Percentiles rank a stretch among this genome's conserved stretches.
phyloP scores from a whole-genome alignment of 2,329 filamentous ascomycete genomes.

The Cladosporium sp. region DNA sequence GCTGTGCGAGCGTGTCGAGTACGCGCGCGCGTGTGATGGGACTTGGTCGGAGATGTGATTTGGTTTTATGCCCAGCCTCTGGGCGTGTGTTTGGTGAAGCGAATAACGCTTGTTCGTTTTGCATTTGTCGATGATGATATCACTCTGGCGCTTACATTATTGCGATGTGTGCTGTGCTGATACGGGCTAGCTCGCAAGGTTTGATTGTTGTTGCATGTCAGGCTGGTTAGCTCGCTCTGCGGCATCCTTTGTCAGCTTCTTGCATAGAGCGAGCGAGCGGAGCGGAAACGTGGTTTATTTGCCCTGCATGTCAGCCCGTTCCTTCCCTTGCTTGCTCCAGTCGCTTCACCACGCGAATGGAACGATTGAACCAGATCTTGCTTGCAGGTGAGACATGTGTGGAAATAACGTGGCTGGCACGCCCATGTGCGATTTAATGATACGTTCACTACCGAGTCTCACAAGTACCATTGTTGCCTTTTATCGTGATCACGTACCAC shows the following conservation, averaged over 20 bases:
- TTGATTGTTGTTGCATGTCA: background rate
- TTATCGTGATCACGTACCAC: background rate
- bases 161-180: background rate
- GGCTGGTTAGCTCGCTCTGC: background rate
- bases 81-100: background rate
- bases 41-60: background rate
- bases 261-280: background rate
- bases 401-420: conserved; percentile 1
- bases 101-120: background rate
- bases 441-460: background rate
- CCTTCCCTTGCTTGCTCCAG: background rate
- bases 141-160: background rate
- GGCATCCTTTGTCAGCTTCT: background rate
- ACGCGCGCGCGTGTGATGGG: background rate
- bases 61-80: background rate
- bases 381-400: conserved; percentile 2
- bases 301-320: background rate
- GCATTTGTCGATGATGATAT: background rate
- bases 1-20: background rate
- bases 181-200: background rate
- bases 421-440: conserved; percentile 1
- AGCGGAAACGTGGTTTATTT: background rate
- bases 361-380: background rate
- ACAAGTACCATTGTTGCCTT: background rate
- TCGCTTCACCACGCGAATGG: background rate